Conservation (phyloP, 768 basidiomycete species). For the Mycena metata region DNA sequence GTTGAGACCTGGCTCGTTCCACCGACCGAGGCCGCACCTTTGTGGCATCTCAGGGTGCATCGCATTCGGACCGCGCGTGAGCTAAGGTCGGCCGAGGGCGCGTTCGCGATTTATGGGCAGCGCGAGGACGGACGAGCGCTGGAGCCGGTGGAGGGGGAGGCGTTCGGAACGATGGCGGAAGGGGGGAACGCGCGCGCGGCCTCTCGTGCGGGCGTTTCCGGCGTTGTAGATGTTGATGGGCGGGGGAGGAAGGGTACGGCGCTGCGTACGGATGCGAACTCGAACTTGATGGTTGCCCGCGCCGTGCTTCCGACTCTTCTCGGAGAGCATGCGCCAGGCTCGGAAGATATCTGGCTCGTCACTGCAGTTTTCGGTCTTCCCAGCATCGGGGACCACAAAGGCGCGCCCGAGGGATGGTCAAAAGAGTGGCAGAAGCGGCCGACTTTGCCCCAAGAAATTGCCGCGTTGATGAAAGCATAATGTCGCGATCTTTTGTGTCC, state of each 20-base stretch:
- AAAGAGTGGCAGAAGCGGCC: conserved; percentile 64
- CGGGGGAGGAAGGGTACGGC: conserved; percentile 53
- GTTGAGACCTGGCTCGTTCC: conserved; percentile 85
- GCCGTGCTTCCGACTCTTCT: conserved; percentile 77
- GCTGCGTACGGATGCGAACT: conserved; percentile 79
- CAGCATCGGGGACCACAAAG: conserved; percentile 51
- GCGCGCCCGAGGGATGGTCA: conserved; percentile 60
- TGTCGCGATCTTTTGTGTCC: too few relatives aligned
- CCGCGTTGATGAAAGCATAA: conserved; percentile 35
- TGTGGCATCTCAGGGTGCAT: conserved; percentile 81
- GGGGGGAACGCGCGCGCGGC: conserved; percentile 64
- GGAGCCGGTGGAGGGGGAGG: conserved; percentile 58
- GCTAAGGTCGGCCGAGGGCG: conserved; percentile 75
- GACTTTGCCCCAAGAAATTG: conserved; percentile 55
- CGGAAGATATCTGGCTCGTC: conserved; percentile 67
- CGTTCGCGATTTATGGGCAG: conserved; percentile 80
- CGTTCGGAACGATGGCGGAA: conserved; percentile 64
- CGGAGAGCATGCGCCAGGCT: conserved; percentile 58
- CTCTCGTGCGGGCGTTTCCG: conserved; percentile 73
- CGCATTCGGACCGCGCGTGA: conserved; percentile 66
- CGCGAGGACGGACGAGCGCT: conserved; percentile 70
- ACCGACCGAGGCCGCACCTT: conserved; percentile 65
- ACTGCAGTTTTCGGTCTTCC: conserved; percentile 78
- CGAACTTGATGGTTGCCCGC: conserved; percentile 76
- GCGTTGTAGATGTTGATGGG: conserved; percentile 65